These are phyloP conservation scores for Calonectria pteridis DNA, from an alignment of 2,329 filamentous ascomycete genomes.

Conservation along the genomic window DNA sequence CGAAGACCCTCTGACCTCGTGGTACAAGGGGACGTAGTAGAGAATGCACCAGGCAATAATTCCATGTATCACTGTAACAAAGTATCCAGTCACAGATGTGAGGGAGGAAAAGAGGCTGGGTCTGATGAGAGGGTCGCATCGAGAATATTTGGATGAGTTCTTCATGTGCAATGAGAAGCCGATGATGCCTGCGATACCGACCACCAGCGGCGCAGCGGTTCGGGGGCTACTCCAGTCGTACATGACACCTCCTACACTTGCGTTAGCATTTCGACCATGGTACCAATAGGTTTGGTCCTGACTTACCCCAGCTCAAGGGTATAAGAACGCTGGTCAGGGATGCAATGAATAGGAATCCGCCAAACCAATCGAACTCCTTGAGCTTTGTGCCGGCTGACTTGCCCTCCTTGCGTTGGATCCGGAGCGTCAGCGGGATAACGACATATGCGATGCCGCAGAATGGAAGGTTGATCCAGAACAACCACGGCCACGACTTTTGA, in stretches of 20 bases:
- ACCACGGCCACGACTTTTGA: constrained; percentile 69
- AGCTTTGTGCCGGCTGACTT: constrained; percentile 27
- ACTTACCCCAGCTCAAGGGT: constrained; percentile 40
- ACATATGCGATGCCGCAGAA: constrained; percentile 51
- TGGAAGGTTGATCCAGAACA: constrained; percentile 75
- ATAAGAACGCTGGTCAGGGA: constrained; percentile 60
- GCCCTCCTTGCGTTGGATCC: constrained; percentile 32
- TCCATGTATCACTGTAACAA: constrained; percentile 38
- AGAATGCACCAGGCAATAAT: constrained; percentile 39
- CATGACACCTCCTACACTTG: constrained; percentile 66
- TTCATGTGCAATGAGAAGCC: constrained; percentile 36
- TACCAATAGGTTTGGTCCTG: neutral
- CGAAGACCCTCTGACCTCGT: constrained; percentile 38
- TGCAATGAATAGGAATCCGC: constrained; percentile 70
- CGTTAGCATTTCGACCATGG: constrained; percentile 12
- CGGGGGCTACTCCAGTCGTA: constrained; percentile 74
- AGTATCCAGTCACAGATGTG: constrained; percentile 38
- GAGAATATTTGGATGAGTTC: constrained; percentile 35
- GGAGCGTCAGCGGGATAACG: constrained; percentile 36
- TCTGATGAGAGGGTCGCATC: constrained; percentile 38
- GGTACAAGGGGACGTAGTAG: constrained; percentile 40
- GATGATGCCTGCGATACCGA: constrained; percentile 61
- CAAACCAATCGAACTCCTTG: constrained; percentile 70
- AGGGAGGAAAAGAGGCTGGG: constrained; percentile 41
- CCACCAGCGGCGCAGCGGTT: constrained; percentile 70